A percentile compares a stretch with the other conserved stretches of the same genome.
These are phyloP conservation scores for Cardamine chenopodiifolia DNA, from an alignment of 345 rosid genomes.

Conservation along the genomic window DNA sequence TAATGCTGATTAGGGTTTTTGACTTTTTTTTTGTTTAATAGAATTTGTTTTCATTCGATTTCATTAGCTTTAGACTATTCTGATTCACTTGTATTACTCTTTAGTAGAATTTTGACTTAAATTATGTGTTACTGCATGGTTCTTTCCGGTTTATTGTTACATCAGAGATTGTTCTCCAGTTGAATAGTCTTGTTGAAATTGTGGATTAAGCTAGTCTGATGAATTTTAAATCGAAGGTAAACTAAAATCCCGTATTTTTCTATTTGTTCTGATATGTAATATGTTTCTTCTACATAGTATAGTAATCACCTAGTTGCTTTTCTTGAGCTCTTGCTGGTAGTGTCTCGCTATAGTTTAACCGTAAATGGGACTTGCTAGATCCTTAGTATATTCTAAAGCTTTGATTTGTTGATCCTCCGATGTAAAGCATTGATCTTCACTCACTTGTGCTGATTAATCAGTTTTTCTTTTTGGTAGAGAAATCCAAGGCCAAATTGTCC, in stretches of 20 bases:
- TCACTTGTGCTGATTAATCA: background rate
- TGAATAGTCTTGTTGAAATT: conserved; percentile 6
- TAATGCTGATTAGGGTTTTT: conserved; percentile 39
- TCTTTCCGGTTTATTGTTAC: background rate
- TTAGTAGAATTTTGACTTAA: background rate
- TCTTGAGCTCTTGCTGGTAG: background rate
- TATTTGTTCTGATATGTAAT: background rate
- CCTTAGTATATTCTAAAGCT: background rate
- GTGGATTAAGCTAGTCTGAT: conserved; percentile 5
- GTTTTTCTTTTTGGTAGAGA: conserved; percentile 44
- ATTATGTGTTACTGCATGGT: conserved; percentile 19
- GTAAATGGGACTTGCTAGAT: conserved; percentile 9
- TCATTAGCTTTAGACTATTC: conserved; percentile 10
- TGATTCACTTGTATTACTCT: conserved; percentile 4
- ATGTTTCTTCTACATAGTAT: background rate
- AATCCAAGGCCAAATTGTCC: conserved; percentile 44
- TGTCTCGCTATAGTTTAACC: background rate
- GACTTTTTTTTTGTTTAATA: background rate
- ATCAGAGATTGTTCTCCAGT: background rate
- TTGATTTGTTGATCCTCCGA: conserved; percentile 1
- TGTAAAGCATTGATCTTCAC: conserved; percentile 20
- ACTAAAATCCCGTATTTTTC: background rate
- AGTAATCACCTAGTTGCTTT: background rate
- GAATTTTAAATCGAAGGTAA: background rate
- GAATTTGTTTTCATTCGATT: background rate